These are phyloP conservation scores for Calendula officinalis DNA, from an alignment of 129 eudicot genomes.

Conservation along the genomic window DNA sequence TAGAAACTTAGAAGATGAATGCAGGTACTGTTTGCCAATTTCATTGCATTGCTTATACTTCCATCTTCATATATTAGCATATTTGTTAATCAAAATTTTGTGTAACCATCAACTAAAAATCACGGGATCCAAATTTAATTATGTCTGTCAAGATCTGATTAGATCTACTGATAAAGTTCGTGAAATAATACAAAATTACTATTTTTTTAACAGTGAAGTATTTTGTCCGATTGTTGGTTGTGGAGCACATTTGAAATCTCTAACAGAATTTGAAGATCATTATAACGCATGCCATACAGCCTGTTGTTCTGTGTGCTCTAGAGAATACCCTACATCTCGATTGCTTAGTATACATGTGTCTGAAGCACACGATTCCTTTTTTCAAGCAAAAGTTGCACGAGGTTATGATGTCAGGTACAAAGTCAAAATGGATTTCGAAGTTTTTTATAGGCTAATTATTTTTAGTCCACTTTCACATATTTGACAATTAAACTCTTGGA, in stretches of 20 bases:
- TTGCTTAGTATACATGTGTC: slow-evolving; percentile 86
- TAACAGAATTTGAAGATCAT: slow-evolving; percentile 89
- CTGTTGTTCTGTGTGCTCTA: slow-evolving; percentile 83
- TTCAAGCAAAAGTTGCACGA: slow-evolving; percentile 91
- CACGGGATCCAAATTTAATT: not conserved
- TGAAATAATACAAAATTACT: slow-evolving; percentile 9
- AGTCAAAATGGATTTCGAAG: too few species aligned
- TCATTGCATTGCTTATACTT: not conserved
- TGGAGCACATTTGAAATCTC: slow-evolving; percentile 54
- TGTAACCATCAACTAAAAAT: not conserved
- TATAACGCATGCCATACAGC: slow-evolving; percentile 86
- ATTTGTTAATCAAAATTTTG: not conserved
- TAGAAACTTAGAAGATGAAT: slow-evolving; percentile 45
- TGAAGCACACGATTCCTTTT: slow-evolving; percentile 92
- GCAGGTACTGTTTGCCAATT: slow-evolving; percentile 46
- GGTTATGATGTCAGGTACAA: slow-evolving; percentile 76
- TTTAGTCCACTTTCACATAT: too few species aligned
- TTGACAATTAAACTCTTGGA: too few species aligned
- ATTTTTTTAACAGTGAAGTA: slow-evolving; percentile 44
- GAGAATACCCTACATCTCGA: slow-evolving; percentile 92
- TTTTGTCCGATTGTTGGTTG: slow-evolving; percentile 93
- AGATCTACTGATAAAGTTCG: not conserved
- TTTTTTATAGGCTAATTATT: too few species aligned
- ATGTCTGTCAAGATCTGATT: not conserved
- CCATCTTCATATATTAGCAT: not conserved